A percentile compares a stretch with the other conserved stretches of the same genome.
Evolutionary conservation across 306 rosid genomes (phyloP).

Genomic region (Gastrolobium bilobum): DNA sequence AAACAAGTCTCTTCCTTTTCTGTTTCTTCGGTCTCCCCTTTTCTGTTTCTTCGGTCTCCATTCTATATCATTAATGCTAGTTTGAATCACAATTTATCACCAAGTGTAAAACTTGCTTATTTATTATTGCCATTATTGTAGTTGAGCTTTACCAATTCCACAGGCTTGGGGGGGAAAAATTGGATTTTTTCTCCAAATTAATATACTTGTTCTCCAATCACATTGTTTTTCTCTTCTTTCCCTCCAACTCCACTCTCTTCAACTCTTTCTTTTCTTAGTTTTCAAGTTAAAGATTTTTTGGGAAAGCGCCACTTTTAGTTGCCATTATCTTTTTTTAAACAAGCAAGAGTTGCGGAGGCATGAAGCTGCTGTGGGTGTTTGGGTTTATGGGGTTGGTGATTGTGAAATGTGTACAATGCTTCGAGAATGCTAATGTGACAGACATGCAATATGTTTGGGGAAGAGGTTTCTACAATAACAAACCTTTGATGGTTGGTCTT

Average conservation of each 20-base stretch:
- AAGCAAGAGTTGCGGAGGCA: conserved; percentile 32
- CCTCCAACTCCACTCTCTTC: conserved; percentile 22
- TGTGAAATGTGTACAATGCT: conserved; percentile 50
- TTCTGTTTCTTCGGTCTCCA: not conserved
- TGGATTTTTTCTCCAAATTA: not conserved
- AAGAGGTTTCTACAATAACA: conserved; percentile 42
- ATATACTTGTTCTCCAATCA: conserved; percentile 30
- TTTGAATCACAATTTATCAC: conserved; percentile 29
- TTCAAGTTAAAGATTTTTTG: conserved; percentile 14
- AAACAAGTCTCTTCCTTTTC: not conserved
- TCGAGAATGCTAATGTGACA: conserved; percentile 53
- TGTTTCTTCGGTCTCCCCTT: not conserved
- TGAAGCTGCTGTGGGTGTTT: conserved; percentile 48
- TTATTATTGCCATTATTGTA: conserved; percentile 23
- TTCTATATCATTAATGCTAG: conserved; percentile 47
- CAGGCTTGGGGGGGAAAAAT: not conserved
- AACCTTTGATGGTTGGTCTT: conserved; percentile 60
- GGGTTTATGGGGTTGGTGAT: conserved; percentile 50
- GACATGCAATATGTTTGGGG: conserved; percentile 47
- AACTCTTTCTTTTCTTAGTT: conserved; percentile 35
- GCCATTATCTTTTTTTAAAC: conserved; percentile 38
- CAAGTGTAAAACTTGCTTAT: conserved; percentile 14
- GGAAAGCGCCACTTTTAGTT: conserved; percentile 37
- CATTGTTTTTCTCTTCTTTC: conserved; percentile 34
- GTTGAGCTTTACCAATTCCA: conserved; percentile 12